Base-by-base conservation (phyloP, 2,329 filamentous ascomycete species). In the Colletotrichum navitas region DNA sequence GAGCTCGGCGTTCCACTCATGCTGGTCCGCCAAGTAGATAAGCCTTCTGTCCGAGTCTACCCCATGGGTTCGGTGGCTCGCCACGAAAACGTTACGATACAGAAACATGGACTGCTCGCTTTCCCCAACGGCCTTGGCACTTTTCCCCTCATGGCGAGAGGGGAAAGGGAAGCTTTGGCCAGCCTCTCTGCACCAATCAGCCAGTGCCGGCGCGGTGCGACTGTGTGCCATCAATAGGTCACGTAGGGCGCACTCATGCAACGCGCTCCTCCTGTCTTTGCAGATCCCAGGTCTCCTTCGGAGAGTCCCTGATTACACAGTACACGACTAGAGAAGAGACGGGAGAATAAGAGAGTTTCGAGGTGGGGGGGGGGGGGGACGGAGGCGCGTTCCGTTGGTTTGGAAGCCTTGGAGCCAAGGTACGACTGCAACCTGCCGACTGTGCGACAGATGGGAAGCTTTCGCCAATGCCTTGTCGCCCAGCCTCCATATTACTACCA, bases 71-170 rank as follows among this genome's bases (percentile, higher is more conserved):
- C 68, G 54, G n/a, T 56, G 54, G 54, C 34, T 56, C 7, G 49
- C 59, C 61, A 24, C 47, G 65, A 71, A 71, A 71, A 51, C 65
- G 68, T 71, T 71, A 71, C 68, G 52, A 68, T 32, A 71, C 68
- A 71, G 68, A 71, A 71, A 68, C 68, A 68, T 71, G 59, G 52
- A n/a, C 59, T 41, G 52, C n/a, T 16, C 12, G 21, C 5, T 63
- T 60, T 24, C 65, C 60, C 36, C n/a, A 24, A 63, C 39, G 1
- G 65, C 65, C 29, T 16, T 71, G 68, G 65, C 24, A 36, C 32
- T 68, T 63, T 43, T 21, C 41, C 6, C 58, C 64, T 65, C 39
- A 60, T 55, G 52, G 5, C 21, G 18, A 63, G 66, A 43, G 41
- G 18, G 14, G 39, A 6, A 7, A 5, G 39, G 39, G 5, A 41